Conservation (phyloP, 495 filamentous ascomycete species). For the Aspergillus campestris region DNA sequence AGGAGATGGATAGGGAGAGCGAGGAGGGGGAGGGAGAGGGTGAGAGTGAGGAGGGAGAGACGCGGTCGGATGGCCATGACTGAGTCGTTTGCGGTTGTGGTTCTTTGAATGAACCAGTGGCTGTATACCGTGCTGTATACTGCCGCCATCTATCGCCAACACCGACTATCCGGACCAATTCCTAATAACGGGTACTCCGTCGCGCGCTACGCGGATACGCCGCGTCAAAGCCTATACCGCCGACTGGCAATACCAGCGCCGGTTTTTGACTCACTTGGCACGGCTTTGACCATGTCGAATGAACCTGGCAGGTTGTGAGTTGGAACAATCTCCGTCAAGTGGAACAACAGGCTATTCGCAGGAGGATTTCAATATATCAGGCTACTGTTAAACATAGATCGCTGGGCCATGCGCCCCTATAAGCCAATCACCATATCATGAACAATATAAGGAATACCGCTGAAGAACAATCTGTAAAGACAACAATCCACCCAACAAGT, state of each 20-base stretch:
- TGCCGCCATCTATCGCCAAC: background rate
- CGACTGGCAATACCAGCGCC: no score
- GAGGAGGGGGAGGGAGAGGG: constrained; percentile 29
- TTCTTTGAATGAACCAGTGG: background rate
- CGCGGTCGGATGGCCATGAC: constrained; percentile 18
- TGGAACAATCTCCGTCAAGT: no score
- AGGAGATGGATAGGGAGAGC: constrained; percentile 67
- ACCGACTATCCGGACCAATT: background rate
- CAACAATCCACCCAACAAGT: background rate
- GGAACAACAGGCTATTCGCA: no score
- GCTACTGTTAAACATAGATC: no score
- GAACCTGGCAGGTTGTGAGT: no score
- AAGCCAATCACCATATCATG: background rate
- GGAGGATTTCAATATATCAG: no score
- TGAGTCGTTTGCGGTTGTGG: constrained; percentile 10
- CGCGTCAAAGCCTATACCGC: no score
- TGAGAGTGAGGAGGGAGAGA: constrained; percentile 14
- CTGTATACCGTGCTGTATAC: background rate
- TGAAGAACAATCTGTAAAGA: no score
- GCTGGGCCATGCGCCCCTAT: no score
- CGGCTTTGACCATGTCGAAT: no score
- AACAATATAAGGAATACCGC: background rate
- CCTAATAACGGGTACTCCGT: background rate
- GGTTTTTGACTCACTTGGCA: no score
- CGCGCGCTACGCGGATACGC: no score